phyloP scores from a whole-genome alignment of 2,329 filamentous ascomycete genomes.

The Calonectria hongkongensis region DNA sequence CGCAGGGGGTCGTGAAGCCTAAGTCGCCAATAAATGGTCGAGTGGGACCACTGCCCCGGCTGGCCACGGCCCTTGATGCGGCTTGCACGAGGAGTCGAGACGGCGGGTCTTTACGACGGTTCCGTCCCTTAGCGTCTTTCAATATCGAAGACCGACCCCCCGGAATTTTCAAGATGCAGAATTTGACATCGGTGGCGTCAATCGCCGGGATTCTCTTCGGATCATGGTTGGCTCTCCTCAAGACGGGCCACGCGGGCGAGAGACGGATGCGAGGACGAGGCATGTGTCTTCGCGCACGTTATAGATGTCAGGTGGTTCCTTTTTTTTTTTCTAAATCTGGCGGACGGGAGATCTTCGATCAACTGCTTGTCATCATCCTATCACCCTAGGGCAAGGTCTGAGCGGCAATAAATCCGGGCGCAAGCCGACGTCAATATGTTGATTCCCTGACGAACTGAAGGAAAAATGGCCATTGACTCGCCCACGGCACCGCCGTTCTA shows the following conservation, averaged over 20 bases:
- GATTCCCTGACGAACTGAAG: slow-evolving; percentile 6
- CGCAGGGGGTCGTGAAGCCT: background rate
- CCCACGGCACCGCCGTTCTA: slow-evolving; percentile 49
- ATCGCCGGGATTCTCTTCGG: background rate
- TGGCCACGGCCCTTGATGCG: slow-evolving; percentile 3
- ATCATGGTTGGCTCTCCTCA: slow-evolving; percentile 19
- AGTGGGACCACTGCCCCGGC: background rate
- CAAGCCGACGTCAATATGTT: background rate
- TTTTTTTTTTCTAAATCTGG: background rate
- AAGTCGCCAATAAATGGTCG: no score
- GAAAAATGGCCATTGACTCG: slow-evolving; percentile 40
- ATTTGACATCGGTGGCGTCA: slow-evolving; percentile 22
- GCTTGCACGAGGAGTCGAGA: background rate
- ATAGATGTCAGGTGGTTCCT: slow-evolving; percentile 15
- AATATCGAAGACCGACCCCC: slow-evolving; percentile 6
- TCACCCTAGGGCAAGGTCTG: background rate
- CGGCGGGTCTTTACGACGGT: slow-evolving; percentile 17
- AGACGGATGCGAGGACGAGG: slow-evolving; percentile 7
- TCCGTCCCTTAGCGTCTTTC: slow-evolving; percentile 5
- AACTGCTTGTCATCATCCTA: background rate
- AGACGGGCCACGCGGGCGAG: slow-evolving; percentile 20
- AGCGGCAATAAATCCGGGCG: background rate
- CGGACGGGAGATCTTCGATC: slow-evolving; percentile 28
- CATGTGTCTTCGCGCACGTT: background rate
- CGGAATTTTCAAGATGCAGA: slow-evolving; percentile 20